Evolutionary conservation across 768 basidiomycete species (phyloP).

Genomic region (Rhodotorula babjevae): DNA sequence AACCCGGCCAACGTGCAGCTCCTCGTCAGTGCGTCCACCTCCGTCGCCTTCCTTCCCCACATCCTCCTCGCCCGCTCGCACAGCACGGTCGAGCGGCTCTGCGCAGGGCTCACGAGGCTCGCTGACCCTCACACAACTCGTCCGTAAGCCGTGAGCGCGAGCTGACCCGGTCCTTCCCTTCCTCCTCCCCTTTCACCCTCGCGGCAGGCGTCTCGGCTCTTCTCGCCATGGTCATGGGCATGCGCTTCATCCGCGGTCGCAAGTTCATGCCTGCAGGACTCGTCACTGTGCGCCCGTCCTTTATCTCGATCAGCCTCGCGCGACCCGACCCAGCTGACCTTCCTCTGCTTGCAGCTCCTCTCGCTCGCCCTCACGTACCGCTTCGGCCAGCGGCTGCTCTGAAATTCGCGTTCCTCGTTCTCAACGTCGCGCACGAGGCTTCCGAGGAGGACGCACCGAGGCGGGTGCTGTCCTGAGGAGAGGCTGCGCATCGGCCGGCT

Average conservation of each 20-base stretch:
- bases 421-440: neutral
- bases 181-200: neutral
- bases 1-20: conserved; percentile 23
- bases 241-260: conserved; percentile 20
- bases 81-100: no score
- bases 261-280: conserved; percentile 42
- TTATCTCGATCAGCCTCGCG: neutral
- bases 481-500: no score
- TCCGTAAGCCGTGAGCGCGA: no score
- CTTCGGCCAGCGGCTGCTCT: conserved; percentile 33
- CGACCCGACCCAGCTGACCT: neutral
- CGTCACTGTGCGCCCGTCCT: neutral
- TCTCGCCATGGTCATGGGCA: conserved; percentile 37
- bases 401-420: neutral
- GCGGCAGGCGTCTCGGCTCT: conserved; percentile 16
- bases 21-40: conserved; percentile 25
- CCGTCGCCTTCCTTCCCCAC: neutral
- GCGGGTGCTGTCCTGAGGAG: no score
- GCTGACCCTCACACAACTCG: no score
- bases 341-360: conserved; percentile 17
- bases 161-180: no score
- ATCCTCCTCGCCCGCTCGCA: neutral
- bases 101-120: no score
- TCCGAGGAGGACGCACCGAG: no score
- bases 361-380: conserved; percentile 33